A percentile compares a stretch with the other conserved stretches of the same genome.
phyloP scores from a whole-genome alignment of 164 flowering plant genomes.

The Vitis labrusca region DNA sequence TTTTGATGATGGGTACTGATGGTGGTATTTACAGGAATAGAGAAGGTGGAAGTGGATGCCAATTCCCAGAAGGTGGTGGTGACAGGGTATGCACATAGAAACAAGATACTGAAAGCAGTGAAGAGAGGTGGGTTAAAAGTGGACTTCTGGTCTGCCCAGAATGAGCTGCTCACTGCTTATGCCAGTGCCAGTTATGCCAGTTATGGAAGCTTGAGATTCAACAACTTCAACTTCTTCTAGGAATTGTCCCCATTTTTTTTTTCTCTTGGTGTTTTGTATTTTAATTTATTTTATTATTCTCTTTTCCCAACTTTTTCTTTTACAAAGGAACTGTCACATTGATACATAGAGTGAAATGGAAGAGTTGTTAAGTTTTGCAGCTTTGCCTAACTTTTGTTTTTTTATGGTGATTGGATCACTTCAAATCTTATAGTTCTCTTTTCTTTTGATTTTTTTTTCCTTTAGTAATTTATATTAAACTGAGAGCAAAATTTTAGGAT shows the following conservation, averaged over 20 bases:
- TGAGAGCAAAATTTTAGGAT: too few species aligned
- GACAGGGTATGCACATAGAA: conserved; percentile 52
- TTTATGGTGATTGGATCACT: too few species aligned
- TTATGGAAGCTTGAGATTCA: conserved; percentile 38
- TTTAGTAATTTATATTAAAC: background rate
- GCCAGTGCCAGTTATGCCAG: conserved; percentile 38
- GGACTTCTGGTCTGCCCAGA: conserved; percentile 67
- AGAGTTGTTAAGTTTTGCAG: conserved; percentile 8
- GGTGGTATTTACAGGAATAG: conserved; percentile 42
- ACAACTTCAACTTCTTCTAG: conserved; percentile 52
- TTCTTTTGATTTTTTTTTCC: background rate
- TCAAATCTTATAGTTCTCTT: too few species aligned
- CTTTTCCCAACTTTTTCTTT: background rate
- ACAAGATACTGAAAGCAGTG: conserved; percentile 58
- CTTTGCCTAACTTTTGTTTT: background rate
- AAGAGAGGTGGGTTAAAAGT: conserved; percentile 63
- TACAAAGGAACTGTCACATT: conserved; percentile 10
- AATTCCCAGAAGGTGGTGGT: conserved; percentile 61
- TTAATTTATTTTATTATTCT: background rate
- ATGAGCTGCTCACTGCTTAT: conserved; percentile 59
- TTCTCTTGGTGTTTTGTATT: background rate
- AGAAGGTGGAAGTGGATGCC: conserved; percentile 64
- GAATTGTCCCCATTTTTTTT: background rate
- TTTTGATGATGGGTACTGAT: too few species aligned
- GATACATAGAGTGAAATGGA: conserved; percentile 12